phyloP scores from a whole-genome alignment of 805 yeast species.

The Starmerella khaoyaiensis region DNA sequence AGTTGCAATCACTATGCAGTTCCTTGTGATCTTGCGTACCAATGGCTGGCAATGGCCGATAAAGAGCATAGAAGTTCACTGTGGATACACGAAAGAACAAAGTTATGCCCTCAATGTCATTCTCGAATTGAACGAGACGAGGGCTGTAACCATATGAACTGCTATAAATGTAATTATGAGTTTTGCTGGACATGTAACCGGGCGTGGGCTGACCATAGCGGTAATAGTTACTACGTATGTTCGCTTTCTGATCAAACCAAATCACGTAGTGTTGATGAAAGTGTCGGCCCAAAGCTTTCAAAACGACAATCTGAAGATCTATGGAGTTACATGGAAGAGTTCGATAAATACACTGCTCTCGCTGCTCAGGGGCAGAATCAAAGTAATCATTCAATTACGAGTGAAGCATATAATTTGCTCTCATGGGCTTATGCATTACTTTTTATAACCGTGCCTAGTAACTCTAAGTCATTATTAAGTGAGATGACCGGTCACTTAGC shows the following conservation, averaged over 20 bases:
- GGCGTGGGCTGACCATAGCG: conserved; percentile 60
- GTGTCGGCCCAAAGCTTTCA: background rate
- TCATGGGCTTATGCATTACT: conserved; percentile 88
- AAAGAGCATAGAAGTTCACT: conserved; percentile 80
- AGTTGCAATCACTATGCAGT: conserved; percentile 70
- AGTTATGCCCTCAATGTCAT: conserved; percentile 72
- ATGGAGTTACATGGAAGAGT: conserved; percentile 6
- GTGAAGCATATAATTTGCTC: conserved; percentile 58
- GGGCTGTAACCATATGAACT: conserved; percentile 94
- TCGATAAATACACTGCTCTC: conserved; percentile 10
- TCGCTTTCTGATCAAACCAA: conserved; percentile 23
- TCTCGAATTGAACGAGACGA: conserved; percentile 82
- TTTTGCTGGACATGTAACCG: conserved; percentile 91
- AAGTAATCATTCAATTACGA: conserved; percentile 12
- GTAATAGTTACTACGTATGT: conserved; percentile 49
- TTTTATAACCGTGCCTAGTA: conserved; percentile 43
- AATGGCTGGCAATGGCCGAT: conserved; percentile 66
- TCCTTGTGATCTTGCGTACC: conserved; percentile 55
- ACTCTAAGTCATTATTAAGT: conserved; percentile 51
- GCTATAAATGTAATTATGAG: conserved; percentile 60
- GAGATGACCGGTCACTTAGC: conserved; percentile 53
- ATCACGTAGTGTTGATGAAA: background rate
- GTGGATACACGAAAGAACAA: conserved; percentile 79
- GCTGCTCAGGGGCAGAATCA: conserved; percentile 3
- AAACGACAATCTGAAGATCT: conserved; percentile 9